A percentile compares a stretch with the other conserved stretches of the same genome.
These are phyloP conservation scores for Cephaloascus albidus DNA, from an alignment of 805 yeast genomes.

Conservation along the genomic window DNA sequence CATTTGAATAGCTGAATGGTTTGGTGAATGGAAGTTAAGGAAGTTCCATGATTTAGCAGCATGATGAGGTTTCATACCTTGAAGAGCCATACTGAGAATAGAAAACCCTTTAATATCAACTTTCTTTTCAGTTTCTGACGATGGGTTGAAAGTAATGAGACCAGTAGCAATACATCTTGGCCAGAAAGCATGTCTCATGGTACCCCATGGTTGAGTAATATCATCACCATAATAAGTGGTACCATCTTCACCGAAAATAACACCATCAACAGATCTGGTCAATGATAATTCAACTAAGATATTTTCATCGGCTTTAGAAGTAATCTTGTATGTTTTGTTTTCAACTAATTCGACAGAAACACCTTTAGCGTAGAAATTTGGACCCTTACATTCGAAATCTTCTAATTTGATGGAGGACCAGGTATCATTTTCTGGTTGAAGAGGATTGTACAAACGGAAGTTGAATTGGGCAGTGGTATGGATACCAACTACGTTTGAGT, in stretches of 20 bases:
- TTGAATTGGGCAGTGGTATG: slow-evolving; percentile 92
- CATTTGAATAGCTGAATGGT: slow-evolving; percentile 75
- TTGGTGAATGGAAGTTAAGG: slow-evolving; percentile 73
- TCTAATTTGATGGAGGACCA: slow-evolving; percentile 94
- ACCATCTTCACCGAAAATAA: slow-evolving; percentile 87
- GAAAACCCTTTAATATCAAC: slow-evolving; percentile 34
- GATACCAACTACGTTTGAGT: slow-evolving; percentile 82
- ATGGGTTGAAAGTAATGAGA: slow-evolving; percentile 36
- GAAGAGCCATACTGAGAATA: slow-evolving; percentile 93
- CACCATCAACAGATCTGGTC: slow-evolving; percentile 60
- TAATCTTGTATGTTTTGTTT: slow-evolving; percentile 39
- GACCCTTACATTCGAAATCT: slow-evolving; percentile 63
- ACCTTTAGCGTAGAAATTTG: slow-evolving; percentile 72
- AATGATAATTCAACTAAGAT: slow-evolving; percentile 63
- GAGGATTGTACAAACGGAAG: slow-evolving; percentile 61
- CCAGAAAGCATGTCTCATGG: slow-evolving; percentile 95
- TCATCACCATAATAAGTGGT: slow-evolving; percentile 82
- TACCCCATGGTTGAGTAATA: slow-evolving; percentile 84
- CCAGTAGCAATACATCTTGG: slow-evolving; percentile 78
- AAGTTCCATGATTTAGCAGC: slow-evolving; percentile 98
- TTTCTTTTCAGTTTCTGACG: too few species aligned
- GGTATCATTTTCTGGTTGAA: slow-evolving; percentile 40
- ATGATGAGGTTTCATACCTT: slow-evolving; percentile 99
- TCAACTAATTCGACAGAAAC: slow-evolving; percentile 56
- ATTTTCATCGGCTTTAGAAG: slow-evolving; percentile 59